Evolutionary conservation across 225 moss, liverwort and hornwort genomes (phyloP).

Genomic region (Polytrichum commune): DNA sequence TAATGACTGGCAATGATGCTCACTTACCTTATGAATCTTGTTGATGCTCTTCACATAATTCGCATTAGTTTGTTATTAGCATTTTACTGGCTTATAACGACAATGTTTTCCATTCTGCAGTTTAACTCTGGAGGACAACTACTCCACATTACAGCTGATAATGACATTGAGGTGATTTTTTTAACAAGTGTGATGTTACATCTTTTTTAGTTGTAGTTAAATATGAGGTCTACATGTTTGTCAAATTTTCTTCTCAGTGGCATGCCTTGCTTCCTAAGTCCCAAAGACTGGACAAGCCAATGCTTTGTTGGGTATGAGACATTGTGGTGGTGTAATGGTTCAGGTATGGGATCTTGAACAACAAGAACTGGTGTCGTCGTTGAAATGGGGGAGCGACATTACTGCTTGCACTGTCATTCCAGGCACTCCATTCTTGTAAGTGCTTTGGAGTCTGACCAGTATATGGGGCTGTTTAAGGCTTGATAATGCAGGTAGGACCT

Average conservation of each 20-base stretch:
- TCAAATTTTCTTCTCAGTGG: neutral
- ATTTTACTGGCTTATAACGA: no score
- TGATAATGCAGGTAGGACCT: no score
- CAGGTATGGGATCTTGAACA: conserved; percentile 60
- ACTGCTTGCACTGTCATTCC: conserved; percentile 47
- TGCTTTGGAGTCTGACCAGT: neutral
- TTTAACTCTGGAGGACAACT: conserved; percentile 34
- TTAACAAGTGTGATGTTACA: neutral
- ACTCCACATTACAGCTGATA: conserved; percentile 45
- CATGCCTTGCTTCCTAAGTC: neutral
- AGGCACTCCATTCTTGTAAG: conserved; percentile 35
- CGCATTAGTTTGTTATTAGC: no score
- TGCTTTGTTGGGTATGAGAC: neutral
- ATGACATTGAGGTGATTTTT: conserved; percentile 57
- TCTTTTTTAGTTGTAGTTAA: neutral
- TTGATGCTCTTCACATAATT: no score
- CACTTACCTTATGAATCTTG: no score
- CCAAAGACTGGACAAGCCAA: no score
- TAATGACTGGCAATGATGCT: no score
- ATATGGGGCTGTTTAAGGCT: neutral
- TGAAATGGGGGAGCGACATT: conserved; percentile 50
- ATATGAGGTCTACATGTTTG: neutral
- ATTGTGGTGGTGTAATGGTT: neutral
- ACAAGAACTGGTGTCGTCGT: conserved; percentile 31
- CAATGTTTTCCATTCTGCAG: neutral